These are phyloP conservation scores for Agaricus blazei DNA, from an alignment of 768 basidiomycete genomes.

Conservation along the genomic window DNA sequence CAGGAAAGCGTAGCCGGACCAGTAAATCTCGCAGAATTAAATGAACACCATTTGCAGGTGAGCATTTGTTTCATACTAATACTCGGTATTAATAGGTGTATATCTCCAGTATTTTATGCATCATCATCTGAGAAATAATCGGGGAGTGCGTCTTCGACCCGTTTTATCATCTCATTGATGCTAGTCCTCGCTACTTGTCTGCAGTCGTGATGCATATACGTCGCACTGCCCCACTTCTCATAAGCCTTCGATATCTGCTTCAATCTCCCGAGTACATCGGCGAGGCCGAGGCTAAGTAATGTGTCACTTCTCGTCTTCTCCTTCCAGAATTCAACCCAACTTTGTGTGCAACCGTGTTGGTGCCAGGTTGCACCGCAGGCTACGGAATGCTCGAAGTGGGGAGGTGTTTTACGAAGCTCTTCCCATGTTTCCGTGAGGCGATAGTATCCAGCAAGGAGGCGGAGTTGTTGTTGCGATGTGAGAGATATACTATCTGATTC, in stretches of 20 bases:
- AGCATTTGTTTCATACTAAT: background rate
- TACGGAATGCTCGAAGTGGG: slow-evolving; percentile 59
- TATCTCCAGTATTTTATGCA: background rate
- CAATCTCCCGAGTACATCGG: slow-evolving; percentile 65
- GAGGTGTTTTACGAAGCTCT: slow-evolving; percentile 48
- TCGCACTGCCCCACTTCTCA: slow-evolving; percentile 64
- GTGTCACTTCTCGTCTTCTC: slow-evolving; percentile 62
- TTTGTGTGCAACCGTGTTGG: slow-evolving; percentile 65
- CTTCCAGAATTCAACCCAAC: slow-evolving; percentile 78
- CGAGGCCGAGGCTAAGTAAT: slow-evolving; percentile 52
- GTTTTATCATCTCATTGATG: slow-evolving; percentile 50
- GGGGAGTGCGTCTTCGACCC: slow-evolving; percentile 53
- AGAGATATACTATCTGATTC: slow-evolving; percentile 30
- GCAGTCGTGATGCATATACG: slow-evolving; percentile 81
- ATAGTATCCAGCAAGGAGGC: slow-evolving; percentile 66
- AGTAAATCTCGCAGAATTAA: slow-evolving; percentile 4
- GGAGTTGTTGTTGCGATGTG: slow-evolving; percentile 53
- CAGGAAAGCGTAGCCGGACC: slow-evolving; percentile 3
- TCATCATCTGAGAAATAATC: slow-evolving; percentile 51
- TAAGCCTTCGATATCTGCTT: slow-evolving; percentile 61
- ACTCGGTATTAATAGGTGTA: background rate
- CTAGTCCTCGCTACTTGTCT: slow-evolving; percentile 50
- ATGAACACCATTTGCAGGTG: background rate
- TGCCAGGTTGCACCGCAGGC: slow-evolving; percentile 68
- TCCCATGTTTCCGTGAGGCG: slow-evolving; percentile 68